These are phyloP conservation scores for Coniferiporia sulphurascens DNA, from an alignment of 1,284 basidiomycete genomes.

Conservation along the genomic window DNA sequence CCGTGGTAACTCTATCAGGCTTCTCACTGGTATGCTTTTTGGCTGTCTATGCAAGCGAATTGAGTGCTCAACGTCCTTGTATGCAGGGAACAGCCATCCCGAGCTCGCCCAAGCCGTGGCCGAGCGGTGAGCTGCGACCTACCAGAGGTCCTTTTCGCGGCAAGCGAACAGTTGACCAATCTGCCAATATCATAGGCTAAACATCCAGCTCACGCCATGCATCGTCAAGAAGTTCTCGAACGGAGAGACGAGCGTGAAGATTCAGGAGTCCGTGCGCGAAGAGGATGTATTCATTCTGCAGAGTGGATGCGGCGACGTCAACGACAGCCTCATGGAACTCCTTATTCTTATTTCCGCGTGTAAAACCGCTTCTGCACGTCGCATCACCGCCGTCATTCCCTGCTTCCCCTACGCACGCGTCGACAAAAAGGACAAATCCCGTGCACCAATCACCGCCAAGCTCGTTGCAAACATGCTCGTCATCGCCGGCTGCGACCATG, in stretches of 20 bases:
- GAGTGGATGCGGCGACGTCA: constrained; percentile 73
- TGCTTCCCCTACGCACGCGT: constrained; percentile 96
- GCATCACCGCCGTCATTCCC: constrained; percentile 97
- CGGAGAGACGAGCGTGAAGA: constrained; percentile 90
- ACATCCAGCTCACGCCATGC: constrained; percentile 85
- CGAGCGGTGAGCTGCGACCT: constrained; percentile 78
- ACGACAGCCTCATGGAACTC: constrained; percentile 88
- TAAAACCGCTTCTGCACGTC: constrained; percentile 93
- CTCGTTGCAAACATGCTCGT: constrained; percentile 96
- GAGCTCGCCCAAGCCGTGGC: constrained; percentile 93
- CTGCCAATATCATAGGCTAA: constrained; percentile 64
- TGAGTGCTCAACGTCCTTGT: background rate
- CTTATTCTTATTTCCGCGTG: constrained; percentile 90
- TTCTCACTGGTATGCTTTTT: constrained; percentile 74
- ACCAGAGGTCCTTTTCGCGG: constrained; percentile 41
- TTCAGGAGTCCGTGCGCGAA: constrained; percentile 92
- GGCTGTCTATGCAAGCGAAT: constrained; percentile 7
- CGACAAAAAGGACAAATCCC: constrained; percentile 97
- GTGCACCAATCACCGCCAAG: constrained; percentile 98
- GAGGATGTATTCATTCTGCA: constrained; percentile 98
- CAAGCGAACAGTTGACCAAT: constrained; percentile 27
- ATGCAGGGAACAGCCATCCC: constrained; percentile 93
- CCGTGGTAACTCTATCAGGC: constrained; percentile 90
- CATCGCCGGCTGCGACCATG: constrained; percentile 95
- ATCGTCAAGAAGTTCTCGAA: constrained; percentile 96